Base-by-base conservation (phyloP, 371 early-diverging fungal genomes). In the Conidiobolus incongruus region DNA sequence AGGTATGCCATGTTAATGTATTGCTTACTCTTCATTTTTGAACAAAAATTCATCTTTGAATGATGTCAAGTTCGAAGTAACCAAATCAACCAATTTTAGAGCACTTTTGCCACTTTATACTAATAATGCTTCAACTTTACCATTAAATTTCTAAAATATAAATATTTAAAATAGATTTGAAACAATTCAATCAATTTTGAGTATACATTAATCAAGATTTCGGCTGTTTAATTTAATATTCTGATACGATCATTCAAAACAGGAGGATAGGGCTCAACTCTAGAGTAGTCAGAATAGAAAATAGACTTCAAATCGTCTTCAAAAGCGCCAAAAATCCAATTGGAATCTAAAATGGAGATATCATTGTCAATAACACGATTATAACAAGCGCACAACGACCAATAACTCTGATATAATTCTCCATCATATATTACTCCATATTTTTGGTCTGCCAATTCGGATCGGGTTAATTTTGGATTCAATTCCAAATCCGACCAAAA, bases 321-420 rank as follows among this genome's bases (percentile, higher is more conserved):
- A 4, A 13, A 1, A 11, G 15, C n/a, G 7, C 1, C 20, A 19
- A 33, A 19, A 21, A 15, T 33, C n/a, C n/a, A 11, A n/a, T 8
- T 4, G 22, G 20, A 33, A 21, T 45, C 26, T 16, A 3, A 19
- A 40, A 23, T 17, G 8, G 40, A 24, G 24, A 40, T 24, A 11
- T 19, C 15, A 2, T n/a, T 24, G 22, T 26, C 29, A 11, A 24
- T 61, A 69, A 68, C 73, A 44, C 84, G 60, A 48, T 82, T 77
- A 48, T 87, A 60, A 20, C 72, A 70, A 0, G 88, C 88, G 39
- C 78, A 78, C 32, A 89, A 55, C 0, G 83, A 65, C 87, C 87
- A 85, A 56, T 89, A 89, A 1, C 90, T 87, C 11, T 69, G 72
- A 51, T 86, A 81, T 13, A 51, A 26, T 11, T 38, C 41, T 7